Percentiles rank a stretch among this genome's conserved stretches.
These are phyloP conservation scores for Trichophyton verrucosum DNA, from an alignment of 2,329 filamentous ascomycete species.

Conservation along the genomic window DNA sequence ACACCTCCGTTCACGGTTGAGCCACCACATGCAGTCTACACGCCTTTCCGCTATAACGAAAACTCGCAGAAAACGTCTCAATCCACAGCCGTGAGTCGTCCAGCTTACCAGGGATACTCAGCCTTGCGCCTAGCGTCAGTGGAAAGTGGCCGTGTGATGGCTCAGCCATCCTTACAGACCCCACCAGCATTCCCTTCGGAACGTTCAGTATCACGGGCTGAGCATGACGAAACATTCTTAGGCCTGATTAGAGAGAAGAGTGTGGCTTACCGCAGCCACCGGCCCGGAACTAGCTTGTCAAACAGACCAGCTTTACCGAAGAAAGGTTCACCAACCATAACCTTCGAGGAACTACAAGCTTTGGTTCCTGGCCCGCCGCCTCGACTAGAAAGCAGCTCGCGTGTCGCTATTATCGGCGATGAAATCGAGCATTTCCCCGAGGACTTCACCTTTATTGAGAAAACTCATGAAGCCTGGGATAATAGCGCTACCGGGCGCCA, in stretches of 20 bases:
- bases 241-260: conserved; percentile 37
- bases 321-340: conserved; percentile 17
- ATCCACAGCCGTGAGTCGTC: conserved; percentile 27
- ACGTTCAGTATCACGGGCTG: conserved; percentile 17
- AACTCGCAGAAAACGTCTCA: conserved; percentile 32
- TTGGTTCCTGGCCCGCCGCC: conserved; percentile 25
- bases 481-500: conserved; percentile 32
- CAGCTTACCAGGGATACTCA: conserved; percentile 37
- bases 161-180: conserved; percentile 17
- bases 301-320: conserved; percentile 21
- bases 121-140: conserved; percentile 34
- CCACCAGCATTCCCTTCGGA: conserved; percentile 6
- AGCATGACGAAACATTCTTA: conserved; percentile 36
- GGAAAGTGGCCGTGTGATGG: conserved; percentile 34
- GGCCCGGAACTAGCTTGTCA: conserved; percentile 18
- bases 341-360: conserved; percentile 25
- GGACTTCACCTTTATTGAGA: conserved; percentile 34
- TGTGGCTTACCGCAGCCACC: conserved; percentile 25
- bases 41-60: conserved; percentile 34
- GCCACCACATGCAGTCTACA: conserved; percentile 32
- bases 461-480: conserved; percentile 36
- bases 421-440: conserved; percentile 27
- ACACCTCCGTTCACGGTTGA: conserved; percentile 14
- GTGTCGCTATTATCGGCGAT: conserved; percentile 22
- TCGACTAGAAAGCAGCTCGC: conserved; percentile 24